Base-by-base conservation (phyloP, 176 grass and related monocot species). In the Raddia guianensis region DNA sequence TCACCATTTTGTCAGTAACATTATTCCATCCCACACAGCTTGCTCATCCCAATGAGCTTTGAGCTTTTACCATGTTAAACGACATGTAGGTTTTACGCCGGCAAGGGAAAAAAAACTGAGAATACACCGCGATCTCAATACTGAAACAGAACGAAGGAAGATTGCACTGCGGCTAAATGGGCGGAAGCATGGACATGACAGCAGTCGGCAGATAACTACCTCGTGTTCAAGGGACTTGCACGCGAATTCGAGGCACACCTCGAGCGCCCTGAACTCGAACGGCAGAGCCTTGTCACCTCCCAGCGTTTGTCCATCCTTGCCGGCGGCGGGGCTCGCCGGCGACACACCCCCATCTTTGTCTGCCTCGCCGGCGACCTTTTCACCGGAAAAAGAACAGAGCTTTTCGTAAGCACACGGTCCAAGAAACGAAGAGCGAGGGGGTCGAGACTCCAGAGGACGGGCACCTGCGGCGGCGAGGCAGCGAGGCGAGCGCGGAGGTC, bases 241-340 rank as follows among this genome's bases (percentile, higher is more conserved):
- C 48, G 85, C 70, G 19, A 86, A 63, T 76, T 95, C 82, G 32
- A 95, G 82, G 78, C 93, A 95, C 44, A 88, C 83, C 63, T 95
- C 90, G 7, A 95, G 85, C 76, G 89, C 93, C 48, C 64, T 85
- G 43, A 95, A 90, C 68, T 95, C 93, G 48, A 95, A 95, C 7
- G 93, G 87, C 21, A 92, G 76, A 47, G 5, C 66, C 81, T 87
- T 87, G 55, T 71, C 81, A 12, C 58, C 47, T 52, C 48, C 57
- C 57, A 9, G 34, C 9, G 18, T 47, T 5, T 20, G 33, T 18
- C 57, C 55, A 5, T 72, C 47, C 66, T 71, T 72, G 33, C 15
- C 49, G 18, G 5, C 37, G 4, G 49, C 9, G 9, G 8, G 6
- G n/a, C 8, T 74, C 9, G 12, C 4, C 37, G 49, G 70, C n/a